Base-by-base conservation (phyloP, 1,284 basidiomycete species). In the Moesziomyces antarcticus region DNA sequence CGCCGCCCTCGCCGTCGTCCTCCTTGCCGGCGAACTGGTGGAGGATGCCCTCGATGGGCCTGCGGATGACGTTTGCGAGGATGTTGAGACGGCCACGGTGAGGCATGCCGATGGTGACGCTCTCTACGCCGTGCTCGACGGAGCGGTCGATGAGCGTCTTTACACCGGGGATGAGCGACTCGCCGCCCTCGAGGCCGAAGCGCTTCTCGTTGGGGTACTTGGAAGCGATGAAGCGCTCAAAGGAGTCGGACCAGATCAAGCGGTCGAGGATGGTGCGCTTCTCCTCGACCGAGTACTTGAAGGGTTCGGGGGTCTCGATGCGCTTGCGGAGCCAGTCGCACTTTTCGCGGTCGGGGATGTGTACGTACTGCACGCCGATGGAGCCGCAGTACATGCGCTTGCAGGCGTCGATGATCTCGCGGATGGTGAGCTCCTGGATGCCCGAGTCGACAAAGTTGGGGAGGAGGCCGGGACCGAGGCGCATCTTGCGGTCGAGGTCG, bases 151-250 rank as follows among this genome's bases (percentile, higher is more conserved):
- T 97, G 79, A 99, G 90, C 8, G 94, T 94, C 87, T 99, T 99
- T 94, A 99, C 97, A 80, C 97, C 97, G 47, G 97, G 97, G 81
- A 99, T 93, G 79, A 99, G 90, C 44, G 94, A 90, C 87, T 99
- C 97, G 85, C 94, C 97, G 69, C 97, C 97, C 86, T 99, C 97
- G 56, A 99, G 89, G 86, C 97, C 97, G 86, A 99, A 99, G 58
- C 97, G 92, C 87, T 99, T 99, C 88, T 99, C 97, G 87, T 97
- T 99, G 75, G 97, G 97, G 86, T 94, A 97, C 86, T 99, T 99
- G 88, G 91, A 93, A 22, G 94, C 91, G 78, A 99, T 95, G 88
- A 97, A 99, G 84, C 96, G 95, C 86, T 99, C 97, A 82, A 99
- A 98, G 6, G 93, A 92, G 85, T 99, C 96, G 27, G 96, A 99